phyloP scores from a whole-genome alignment of 441 rosid genomes.

The Brassica hybrid region DNA sequence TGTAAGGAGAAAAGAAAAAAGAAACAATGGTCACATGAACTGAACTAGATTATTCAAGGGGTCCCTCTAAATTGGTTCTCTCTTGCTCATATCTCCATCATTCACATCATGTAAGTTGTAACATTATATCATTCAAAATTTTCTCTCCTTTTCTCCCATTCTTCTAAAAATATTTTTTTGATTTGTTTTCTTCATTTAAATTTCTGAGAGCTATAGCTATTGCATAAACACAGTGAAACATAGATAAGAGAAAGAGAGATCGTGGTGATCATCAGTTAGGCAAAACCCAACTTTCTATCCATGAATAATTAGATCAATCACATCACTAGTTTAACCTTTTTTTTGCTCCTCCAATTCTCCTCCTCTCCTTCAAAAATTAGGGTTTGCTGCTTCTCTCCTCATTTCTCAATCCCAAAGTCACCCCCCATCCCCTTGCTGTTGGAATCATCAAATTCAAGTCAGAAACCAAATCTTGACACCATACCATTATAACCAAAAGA shows the following conservation, averaged over 20 bases:
- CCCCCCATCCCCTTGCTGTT: neutral
- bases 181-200: neutral
- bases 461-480: constrained; percentile 5
- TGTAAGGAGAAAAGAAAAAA: neutral
- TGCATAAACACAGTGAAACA: constrained; percentile 21
- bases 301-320: constrained; percentile 42
- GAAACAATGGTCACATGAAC: constrained; percentile 47
- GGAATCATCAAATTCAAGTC: neutral
- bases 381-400: constrained; percentile 30
- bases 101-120: constrained; percentile 28
- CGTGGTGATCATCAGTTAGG: constrained; percentile 37
- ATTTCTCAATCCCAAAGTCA: constrained; percentile 9
- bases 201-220: constrained; percentile 9
- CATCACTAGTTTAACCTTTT: constrained; percentile 31
- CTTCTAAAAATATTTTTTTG: constrained; percentile 2
- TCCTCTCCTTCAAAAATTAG: constrained; percentile 28
- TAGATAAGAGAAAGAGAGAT: constrained; percentile 33
- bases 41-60: constrained; percentile 42
- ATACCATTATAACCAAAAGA: neutral
- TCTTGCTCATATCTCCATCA: constrained; percentile 44
- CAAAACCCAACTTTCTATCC: constrained; percentile 39
- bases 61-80: constrained; percentile 42
- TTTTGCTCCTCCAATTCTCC: constrained; percentile 28
- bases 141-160: constrained; percentile 24
- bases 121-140: constrained; percentile 8